Evolutionary conservation across 2,329 filamentous ascomycete genomes (phyloP), one percentile per base, ranked within the genome.

Genomic region (Rachicladosporium sp.): DNA sequence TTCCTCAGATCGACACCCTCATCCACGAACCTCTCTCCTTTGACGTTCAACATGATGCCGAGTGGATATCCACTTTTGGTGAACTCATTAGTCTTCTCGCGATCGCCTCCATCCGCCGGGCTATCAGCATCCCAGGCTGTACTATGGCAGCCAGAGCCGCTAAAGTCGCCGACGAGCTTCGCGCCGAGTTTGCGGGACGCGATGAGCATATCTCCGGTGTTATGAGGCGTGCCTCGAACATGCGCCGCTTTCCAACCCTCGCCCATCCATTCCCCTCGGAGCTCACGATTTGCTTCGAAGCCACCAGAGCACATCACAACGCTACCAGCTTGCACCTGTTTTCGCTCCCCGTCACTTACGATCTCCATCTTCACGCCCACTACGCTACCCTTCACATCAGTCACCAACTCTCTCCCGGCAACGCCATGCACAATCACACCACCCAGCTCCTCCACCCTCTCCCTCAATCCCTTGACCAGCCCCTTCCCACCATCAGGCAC

Each of bases 11-110:
- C 78, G 6, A 73, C 49, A 0, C 78, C 78, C 50, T 82, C 78
- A 47, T 82, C 77, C 0, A 82, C 75, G 49, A 82, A 82, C 1
- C 78, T 64, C 32, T 68, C 51, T 0, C 78, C 78, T 0, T 69
- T 50, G 0, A 56, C 54, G 48, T 82, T 82, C 10, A 82, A 42
- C 70, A 80, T 81, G 9, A 82, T 47, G 0, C 78, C 78, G 0
- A 82, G 61, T 0, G 78, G 77, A 47, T 82, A 82, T 1, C 78
- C 78, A 1, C 73, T 78, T 51, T 82, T 82, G 5, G 78, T 82
- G 50, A 71, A 80, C 53, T 80, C 70, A 49, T 82, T 82, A 3
- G 77, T 76, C 2, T 73, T 58, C n/a, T 58, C 59, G 2, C 73
- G 66, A 46, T 80, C 71, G 3, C 78, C 78, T 0, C 61, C 60